phyloP scores from a whole-genome alignment of 306 rosid genomes.

The Psophocarpus tetragonolobus region DNA sequence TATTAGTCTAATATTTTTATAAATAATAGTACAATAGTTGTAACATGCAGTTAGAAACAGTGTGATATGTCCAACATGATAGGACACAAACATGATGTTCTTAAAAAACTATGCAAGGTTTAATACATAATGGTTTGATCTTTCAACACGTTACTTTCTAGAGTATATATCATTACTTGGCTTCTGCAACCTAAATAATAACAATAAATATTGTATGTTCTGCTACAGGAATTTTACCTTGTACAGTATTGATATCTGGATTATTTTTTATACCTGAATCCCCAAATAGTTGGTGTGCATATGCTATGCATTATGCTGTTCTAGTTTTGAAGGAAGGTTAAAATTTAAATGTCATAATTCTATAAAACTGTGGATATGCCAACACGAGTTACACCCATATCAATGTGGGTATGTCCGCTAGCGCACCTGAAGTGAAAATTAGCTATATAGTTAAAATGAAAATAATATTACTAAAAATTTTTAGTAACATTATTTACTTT shows the following conservation, averaged over 20 bases:
- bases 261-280: slow-evolving; percentile 89
- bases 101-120: neutral
- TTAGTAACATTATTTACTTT: no score
- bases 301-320: slow-evolving; percentile 8
- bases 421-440: no score
- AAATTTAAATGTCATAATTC: no score
- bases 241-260: slow-evolving; percentile 73
- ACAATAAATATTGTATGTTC: slow-evolving; percentile 9
- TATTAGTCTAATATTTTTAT: neutral
- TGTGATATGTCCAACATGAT: neutral
- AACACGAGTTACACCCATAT: no score
- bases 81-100: neutral
- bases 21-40: neutral
- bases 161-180: slow-evolving; percentile 5
- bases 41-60: neutral
- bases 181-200: slow-evolving; percentile 15
- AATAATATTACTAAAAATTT: no score
- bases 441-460: no score
- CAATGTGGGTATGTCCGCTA: no score
- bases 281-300: slow-evolving; percentile 84
- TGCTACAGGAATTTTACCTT: slow-evolving; percentile 78
- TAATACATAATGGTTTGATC: neutral
- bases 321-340: no score
- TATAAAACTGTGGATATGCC: no score
- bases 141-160: slow-evolving; percentile 17